Evolutionary conservation across 129 eudicot genomes (phyloP), one percentile per base, ranked within the genome.

Genomic region (Deinandra increscens): DNA sequence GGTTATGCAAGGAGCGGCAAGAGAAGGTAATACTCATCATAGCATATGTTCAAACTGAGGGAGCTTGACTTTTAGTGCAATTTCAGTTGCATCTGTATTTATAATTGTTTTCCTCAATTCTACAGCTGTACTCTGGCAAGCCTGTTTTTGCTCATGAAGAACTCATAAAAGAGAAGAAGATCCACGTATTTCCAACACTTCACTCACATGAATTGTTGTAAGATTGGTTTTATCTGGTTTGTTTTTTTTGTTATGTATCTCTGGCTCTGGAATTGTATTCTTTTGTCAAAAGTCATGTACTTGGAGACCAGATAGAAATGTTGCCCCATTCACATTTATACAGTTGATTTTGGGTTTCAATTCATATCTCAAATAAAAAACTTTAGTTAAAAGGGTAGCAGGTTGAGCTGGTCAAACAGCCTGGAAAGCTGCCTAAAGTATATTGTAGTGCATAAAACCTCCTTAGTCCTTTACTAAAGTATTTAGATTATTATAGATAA

Each of bases 111-210:
- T 29, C 33, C 4, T 46, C 14, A 12, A 23, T 59, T 7, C 65
- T 75, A 78, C 90, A 93, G 99, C 73, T 93, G 73, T 89, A 81
- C 75, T 84, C 88, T 54, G 95, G 97, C 62, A 78, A 81, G 39
- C 78, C 85, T 33, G 66, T 93, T 63, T 93, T 93, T 62, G 78
- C 73, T 68, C 95, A 89, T 63, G 76, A 76, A 45, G 88, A 89
- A 61, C 85, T 93, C 74, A 66, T 85, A 55, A 84, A 87, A 42
- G 85, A 83, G 78, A 81, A 86, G 75, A 83, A 82, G 90, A 82
- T 93, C 73, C 83, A 80, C 31, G 49, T 89, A 66, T 84, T 81
- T 74, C 86, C 90, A 31, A 77, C 88, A 29, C 39, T 93, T 74
- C 80, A 78, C 73, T 84, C 99, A 29, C 81, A 68, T 33, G 79